phyloP scores from a whole-genome alignment of 1,139 yeast genomes.

The Sugiyamaella paludigena region DNA sequence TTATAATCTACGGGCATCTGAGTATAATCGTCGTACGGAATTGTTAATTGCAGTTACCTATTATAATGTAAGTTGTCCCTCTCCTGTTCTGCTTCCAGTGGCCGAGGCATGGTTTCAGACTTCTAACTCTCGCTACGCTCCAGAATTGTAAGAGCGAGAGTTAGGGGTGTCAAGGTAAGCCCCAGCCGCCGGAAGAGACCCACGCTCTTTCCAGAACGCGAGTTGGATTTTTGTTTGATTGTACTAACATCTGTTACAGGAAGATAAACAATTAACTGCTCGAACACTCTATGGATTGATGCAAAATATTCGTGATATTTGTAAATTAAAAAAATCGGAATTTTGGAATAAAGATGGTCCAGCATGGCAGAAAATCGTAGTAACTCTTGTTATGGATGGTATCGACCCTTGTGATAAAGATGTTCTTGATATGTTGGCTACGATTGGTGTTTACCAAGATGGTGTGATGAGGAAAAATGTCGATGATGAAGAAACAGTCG shows the following conservation, averaged over 20 bases:
- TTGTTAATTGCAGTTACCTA: constrained; percentile 84
- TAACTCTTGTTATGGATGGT: constrained; percentile 88
- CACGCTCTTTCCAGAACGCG: too few relatives aligned
- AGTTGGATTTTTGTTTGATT: too few relatives aligned
- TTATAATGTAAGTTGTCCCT: constrained; percentile 60
- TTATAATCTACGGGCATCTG: constrained; percentile 72
- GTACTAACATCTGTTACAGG: constrained; percentile 35
- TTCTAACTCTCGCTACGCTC: too few relatives aligned
- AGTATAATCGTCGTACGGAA: constrained; percentile 79
- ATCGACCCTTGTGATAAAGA: constrained; percentile 84
- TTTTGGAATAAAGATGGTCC: constrained; percentile 72
- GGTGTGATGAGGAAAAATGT: constrained; percentile 90
- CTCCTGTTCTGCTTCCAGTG: neutral
- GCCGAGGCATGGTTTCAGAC: too few relatives aligned
- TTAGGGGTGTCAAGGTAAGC: too few relatives aligned
- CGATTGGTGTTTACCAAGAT: constrained; percentile 93
- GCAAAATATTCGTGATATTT: constrained; percentile 83
- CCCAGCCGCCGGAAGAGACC: too few relatives aligned
- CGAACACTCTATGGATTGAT: constrained; percentile 91
- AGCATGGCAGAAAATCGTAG: constrained; percentile 94
- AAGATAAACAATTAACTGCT: constrained; percentile 81
- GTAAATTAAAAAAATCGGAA: constrained; percentile 58
- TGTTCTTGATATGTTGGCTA: constrained; percentile 79
- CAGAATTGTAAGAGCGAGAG: too few relatives aligned
- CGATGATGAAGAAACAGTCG: constrained; percentile 80